phyloP scores from a whole-genome alignment of 108 stramenopile genomes.

The Mayamaea pseudoterrestris region DNA sequence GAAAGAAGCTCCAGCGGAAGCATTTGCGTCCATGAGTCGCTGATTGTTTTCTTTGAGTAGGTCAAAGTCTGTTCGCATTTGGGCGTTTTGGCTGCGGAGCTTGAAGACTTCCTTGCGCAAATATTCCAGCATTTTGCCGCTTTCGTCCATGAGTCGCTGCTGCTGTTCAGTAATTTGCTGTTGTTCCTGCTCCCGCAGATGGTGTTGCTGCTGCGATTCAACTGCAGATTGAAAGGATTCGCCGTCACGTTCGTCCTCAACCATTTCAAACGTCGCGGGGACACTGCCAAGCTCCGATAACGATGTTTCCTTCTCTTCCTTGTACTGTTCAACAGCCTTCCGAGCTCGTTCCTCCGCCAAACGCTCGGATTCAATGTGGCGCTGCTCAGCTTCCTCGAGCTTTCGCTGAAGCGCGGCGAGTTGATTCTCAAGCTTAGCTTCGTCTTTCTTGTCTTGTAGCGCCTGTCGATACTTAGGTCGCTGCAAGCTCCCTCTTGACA shows the following conservation, averaged over 20 bases:
- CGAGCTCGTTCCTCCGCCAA: conserved; percentile 29
- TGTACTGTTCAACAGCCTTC: conserved; percentile 18
- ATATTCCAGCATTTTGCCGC: conserved; percentile 61
- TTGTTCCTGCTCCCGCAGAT: not conserved
- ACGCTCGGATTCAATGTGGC: conserved; percentile 35
- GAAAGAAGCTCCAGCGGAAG: conserved; percentile 54
- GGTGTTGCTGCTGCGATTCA: conserved; percentile 4
- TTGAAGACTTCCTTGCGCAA: conserved; percentile 55
- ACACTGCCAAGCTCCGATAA: not conserved
- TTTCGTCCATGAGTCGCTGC: conserved; percentile 58
- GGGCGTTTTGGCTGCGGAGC: conserved; percentile 36
- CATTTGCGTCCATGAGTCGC: conserved; percentile 61
- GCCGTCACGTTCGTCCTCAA: conserved; percentile 2
- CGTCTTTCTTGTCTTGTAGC: conserved; percentile 37
- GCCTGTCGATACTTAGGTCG: conserved; percentile 35
- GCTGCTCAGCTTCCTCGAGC: conserved; percentile 50
- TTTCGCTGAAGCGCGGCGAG: conserved; percentile 39
- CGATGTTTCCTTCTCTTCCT: not conserved
- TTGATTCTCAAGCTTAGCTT: conserved; percentile 64
- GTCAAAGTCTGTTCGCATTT: conserved; percentile 48
- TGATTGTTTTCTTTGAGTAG: conserved; percentile 54
- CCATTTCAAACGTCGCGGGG: not conserved
- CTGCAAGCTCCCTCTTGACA: conserved; percentile 45
- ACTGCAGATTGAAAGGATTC: conserved; percentile 4
- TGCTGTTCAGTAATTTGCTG: conserved; percentile 21